These are phyloP conservation scores for Penicillium crystallinum DNA, from an alignment of 495 filamentous ascomycete genomes.

Conservation along the genomic window DNA sequence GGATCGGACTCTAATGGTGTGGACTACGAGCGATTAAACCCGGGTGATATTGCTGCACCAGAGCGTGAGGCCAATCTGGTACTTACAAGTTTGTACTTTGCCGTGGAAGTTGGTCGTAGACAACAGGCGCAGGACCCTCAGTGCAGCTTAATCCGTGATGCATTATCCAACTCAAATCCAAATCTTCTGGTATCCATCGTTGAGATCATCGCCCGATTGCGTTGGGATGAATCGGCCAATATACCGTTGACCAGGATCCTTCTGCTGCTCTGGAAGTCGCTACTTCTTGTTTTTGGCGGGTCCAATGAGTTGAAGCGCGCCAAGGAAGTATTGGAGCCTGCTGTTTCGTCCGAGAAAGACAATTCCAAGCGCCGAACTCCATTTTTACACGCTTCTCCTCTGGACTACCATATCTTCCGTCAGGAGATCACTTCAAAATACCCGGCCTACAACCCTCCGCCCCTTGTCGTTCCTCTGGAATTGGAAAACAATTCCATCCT, in stretches of 20 bases:
- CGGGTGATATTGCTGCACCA: conserved; percentile 31
- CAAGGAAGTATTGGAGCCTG: conserved; percentile 54
- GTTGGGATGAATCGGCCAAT: conserved; percentile 78
- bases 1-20: conserved; percentile 27
- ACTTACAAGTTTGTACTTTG: conserved; percentile 65
- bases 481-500: conserved; percentile 85
- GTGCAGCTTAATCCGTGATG: conserved; percentile 31
- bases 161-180: conserved; percentile 51
- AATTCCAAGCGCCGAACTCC: conserved; percentile 37
- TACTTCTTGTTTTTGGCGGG: conserved; percentile 80
- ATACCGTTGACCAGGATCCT: conserved; percentile 65
- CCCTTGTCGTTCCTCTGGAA: conserved; percentile 76
- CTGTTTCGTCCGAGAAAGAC: conserved; percentile 28
- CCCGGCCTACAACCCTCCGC: conserved; percentile 88
- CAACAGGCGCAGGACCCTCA: conserved; percentile 28
- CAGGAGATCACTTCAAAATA: conserved; percentile 99
- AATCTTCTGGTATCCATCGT: conserved; percentile 67
- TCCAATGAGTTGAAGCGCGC: conserved; percentile 62
- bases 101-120: conserved; percentile 61
- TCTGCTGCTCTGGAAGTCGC: conserved; percentile 83
- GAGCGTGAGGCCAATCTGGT: conserved; percentile 47
- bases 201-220: conserved; percentile 65
- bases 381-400: conserved; percentile 81
- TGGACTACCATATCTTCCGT: conserved; percentile 94
- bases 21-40: conserved; percentile 27